Evolutionary conservation across 192 early-diverging fungal genomes (phyloP).

Genomic region (Entrophospora sp.): DNA sequence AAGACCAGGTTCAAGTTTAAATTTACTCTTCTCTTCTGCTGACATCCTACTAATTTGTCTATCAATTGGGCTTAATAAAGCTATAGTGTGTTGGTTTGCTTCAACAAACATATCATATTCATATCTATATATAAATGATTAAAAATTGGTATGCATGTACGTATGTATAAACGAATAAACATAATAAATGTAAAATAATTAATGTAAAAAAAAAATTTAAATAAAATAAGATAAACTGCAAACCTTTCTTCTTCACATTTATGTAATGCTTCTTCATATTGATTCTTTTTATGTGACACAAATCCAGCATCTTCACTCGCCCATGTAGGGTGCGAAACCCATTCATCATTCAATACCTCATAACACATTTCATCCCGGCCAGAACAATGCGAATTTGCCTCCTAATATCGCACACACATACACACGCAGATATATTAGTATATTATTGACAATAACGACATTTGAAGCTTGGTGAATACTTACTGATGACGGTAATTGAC

Average conservation of each 20-base stretch:
- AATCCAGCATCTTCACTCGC: constrained; percentile 87
- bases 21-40: constrained; percentile 61
- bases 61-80: constrained; percentile 82
- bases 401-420: constrained; percentile 22
- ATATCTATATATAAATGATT: constrained; percentile 30
- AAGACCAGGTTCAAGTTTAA: constrained; percentile 67
- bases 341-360: constrained; percentile 96
- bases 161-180: neutral
- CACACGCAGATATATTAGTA: neutral
- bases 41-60: constrained; percentile 74
- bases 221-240: no score
- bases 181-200: neutral
- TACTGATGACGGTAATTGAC: constrained; percentile 55
- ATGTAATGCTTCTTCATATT: constrained; percentile 89
- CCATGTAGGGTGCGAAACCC: constrained; percentile 89
- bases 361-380: constrained; percentile 87
- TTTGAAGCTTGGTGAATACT: no score
- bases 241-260: constrained; percentile 92
- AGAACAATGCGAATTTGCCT: constrained; percentile 59
- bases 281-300: constrained; percentile 82
- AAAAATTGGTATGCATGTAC: no score
- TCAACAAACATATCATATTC: constrained; percentile 98
- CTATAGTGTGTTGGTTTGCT: constrained; percentile 83
- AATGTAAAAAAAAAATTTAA: neutral
- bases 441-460: no score